phyloP scores from a whole-genome alignment of 192 early-diverging fungal genomes.

The Backusella parvicylindrica region DNA sequence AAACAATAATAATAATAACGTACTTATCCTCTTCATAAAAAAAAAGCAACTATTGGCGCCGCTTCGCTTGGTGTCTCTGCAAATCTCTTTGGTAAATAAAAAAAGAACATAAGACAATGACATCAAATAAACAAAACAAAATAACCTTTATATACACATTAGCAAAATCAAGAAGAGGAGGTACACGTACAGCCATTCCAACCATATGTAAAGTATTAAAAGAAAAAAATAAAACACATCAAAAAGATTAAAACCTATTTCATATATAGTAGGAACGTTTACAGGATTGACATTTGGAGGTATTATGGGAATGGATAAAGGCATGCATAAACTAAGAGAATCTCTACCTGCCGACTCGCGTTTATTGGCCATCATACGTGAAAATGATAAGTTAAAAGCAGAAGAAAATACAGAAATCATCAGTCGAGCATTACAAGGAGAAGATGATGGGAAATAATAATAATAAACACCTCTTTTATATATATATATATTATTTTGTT shows the following conservation, averaged over 20 bases:
- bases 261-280: slow-evolving; percentile 1
- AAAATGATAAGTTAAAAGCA: neutral
- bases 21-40: neutral
- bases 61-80: slow-evolving; percentile 19
- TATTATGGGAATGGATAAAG: slow-evolving; percentile 13
- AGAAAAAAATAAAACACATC: neutral
- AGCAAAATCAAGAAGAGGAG: slow-evolving; percentile 9
- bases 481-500: neutral
- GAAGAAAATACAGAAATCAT: neutral
- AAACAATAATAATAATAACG: neutral
- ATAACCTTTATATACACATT: neutral
- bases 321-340: slow-evolving; percentile 13
- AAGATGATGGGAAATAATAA: neutral
- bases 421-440: neutral
- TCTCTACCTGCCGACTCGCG: slow-evolving; percentile 8
- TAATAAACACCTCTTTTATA: too few species aligned
- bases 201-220: slow-evolving; percentile 11
- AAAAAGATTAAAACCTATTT: neutral
- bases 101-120: neutral
- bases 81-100: slow-evolving; percentile 6
- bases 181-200: slow-evolving; percentile 2
- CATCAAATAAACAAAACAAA: neutral
- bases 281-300: slow-evolving; percentile 3
- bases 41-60: slow-evolving; percentile 11
- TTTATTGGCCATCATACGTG: slow-evolving; percentile 6